Conservation (phyloP, 2,329 filamentous ascomycete species). For the Sporothrix curviconia region DNA sequence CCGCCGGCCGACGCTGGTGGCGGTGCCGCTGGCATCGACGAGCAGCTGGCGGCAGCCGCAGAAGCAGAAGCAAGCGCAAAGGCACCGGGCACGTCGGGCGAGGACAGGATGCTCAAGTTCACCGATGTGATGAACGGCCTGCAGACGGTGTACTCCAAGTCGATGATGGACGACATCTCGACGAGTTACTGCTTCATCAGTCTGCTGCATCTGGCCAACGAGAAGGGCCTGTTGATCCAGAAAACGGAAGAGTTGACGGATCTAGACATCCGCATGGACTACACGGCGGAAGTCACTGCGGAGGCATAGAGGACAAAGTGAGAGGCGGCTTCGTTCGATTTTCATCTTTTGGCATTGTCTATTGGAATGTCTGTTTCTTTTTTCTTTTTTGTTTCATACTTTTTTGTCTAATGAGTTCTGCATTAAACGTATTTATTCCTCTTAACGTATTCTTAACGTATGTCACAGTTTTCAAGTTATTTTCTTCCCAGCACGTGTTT, state of each 20-base stretch:
- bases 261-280: conserved; percentile 56
- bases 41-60: conserved; percentile 15
- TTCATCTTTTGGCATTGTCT: neutral
- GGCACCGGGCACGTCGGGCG: conserved; percentile 21
- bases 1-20: conserved; percentile 9
- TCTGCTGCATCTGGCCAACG: conserved; percentile 82
- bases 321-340: neutral
- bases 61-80: too few relatives aligned
- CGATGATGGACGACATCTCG: conserved; percentile 87
- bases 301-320: conserved; percentile 31
- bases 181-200: conserved; percentile 93
- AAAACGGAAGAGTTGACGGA: conserved; percentile 53
- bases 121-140: conserved; percentile 87
- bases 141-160: conserved; percentile 76
- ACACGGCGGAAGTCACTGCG: conserved; percentile 49
- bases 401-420: neutral
- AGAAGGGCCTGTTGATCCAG: conserved; percentile 77
- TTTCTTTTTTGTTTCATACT: conserved; percentile 12
- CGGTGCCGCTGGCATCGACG: neutral
- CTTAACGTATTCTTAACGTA: too few relatives aligned
- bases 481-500: neutral
- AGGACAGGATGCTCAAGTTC: conserved; percentile 65
- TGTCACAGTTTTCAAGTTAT: neutral
- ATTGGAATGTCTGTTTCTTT: conserved; percentile 4
- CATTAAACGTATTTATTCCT: neutral